Conservation (phyloP, 2,329 filamentous ascomycete genomes). For the Colletotrichum cordylinicola region DNA sequence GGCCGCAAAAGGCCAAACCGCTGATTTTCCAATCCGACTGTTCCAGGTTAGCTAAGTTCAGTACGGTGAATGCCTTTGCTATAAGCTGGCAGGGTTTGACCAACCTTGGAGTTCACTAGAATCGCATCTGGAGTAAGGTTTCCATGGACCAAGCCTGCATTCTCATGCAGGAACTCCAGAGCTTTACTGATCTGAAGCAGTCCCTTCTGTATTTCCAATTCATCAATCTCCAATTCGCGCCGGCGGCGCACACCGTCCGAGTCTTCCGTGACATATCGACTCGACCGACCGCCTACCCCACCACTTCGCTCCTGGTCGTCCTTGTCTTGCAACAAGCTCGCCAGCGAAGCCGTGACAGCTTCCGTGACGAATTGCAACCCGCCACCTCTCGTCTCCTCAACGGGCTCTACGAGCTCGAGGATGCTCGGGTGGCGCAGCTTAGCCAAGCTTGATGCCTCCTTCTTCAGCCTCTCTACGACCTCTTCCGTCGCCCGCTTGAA, state of each 20-base stretch:
- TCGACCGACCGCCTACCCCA: constrained; percentile 72
- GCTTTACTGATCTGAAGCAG: constrained; percentile 92
- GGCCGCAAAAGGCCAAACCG: constrained; percentile 88
- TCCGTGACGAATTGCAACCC: constrained; percentile 97
- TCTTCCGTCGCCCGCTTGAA: constrained; percentile 87
- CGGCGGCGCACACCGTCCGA: constrained; percentile 74
- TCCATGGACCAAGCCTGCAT: constrained; percentile 89
- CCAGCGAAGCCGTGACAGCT: constrained; percentile 85
- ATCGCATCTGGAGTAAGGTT: constrained; percentile 95
- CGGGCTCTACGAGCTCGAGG: constrained; percentile 90
- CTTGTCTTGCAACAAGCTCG: constrained; percentile 83
- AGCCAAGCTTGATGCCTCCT: constrained; percentile 88
- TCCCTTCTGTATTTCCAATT: constrained; percentile 97
- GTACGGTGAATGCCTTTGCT: neutral
- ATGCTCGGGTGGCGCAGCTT: constrained; percentile 90
- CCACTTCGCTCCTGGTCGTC: constrained; percentile 81
- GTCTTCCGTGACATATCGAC: constrained; percentile 83
- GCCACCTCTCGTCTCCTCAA: constrained; percentile 91
- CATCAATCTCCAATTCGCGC: constrained; percentile 90
- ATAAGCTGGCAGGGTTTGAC: constrained; percentile 28
- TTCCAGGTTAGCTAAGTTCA: constrained; percentile 31
- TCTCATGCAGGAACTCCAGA: constrained; percentile 93
- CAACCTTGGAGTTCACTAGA: constrained; percentile 89
- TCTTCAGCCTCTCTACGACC: constrained; percentile 87
- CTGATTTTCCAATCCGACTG: constrained; percentile 98